Evolutionary conservation across 257 asterid genomes (phyloP).

Genomic region (Avicennia marina): DNA sequence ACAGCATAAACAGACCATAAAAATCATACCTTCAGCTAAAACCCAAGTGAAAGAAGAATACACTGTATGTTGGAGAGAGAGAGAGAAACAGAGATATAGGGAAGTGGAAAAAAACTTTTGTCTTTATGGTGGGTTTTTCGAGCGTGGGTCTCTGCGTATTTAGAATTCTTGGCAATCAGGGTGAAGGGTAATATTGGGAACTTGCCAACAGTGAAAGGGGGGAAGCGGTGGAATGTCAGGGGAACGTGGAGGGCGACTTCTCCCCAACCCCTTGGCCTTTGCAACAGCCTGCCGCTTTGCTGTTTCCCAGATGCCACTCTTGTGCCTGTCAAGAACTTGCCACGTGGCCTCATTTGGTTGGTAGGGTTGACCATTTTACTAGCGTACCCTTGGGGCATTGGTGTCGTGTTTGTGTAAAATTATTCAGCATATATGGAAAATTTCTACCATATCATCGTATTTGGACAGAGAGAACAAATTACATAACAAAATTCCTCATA

Average conservation of each 20-base stretch:
- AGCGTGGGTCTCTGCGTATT: constrained; percentile 29
- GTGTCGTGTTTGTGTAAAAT: neutral
- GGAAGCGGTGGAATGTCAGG: constrained; percentile 80
- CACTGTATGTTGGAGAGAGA: constrained; percentile 9
- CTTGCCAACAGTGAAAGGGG: neutral
- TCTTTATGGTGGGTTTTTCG: constrained; percentile 43
- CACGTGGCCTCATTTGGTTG: constrained; percentile 29
- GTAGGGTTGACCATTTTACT: constrained; percentile 8
- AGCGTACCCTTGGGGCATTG: constrained; percentile 6
- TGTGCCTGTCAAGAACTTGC: constrained; percentile 16
- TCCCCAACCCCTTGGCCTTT: constrained; percentile 35
- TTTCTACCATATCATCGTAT: too few relatives aligned
- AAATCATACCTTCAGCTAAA: constrained; percentile 35
- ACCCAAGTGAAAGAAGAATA: constrained; percentile 26
- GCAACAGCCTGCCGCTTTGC: constrained; percentile 46
- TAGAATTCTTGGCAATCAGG: constrained; percentile 18
- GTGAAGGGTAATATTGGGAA: constrained; percentile 17
- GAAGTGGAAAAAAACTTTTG: constrained; percentile 23
- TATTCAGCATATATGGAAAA: too few relatives aligned
- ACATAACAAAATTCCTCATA: too few relatives aligned
- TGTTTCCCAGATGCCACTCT: too few relatives aligned
- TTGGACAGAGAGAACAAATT: too few relatives aligned
- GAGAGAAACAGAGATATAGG: neutral
- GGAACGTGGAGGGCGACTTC: constrained; percentile 58
- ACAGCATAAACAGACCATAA: constrained; percentile 13